A percentile compares a stretch with the other conserved stretches of the same genome.
Evolutionary conservation across 345 rosid genomes (phyloP).

Genomic region (Rhizophora apiculata): DNA sequence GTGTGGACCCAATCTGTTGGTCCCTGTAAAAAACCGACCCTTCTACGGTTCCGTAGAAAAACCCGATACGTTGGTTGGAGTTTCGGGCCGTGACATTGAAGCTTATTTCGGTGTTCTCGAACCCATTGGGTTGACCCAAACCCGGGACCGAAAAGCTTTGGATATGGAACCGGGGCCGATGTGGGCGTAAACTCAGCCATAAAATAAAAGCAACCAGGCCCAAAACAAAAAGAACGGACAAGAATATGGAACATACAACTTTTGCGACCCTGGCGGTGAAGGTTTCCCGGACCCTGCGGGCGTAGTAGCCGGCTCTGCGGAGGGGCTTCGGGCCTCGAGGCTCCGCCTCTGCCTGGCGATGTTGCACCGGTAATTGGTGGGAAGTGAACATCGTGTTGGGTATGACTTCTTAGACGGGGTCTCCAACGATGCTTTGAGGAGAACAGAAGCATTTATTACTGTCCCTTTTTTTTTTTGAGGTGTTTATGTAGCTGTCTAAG

Average conservation of each 20-base stretch:
- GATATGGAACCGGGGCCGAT: conserved; percentile 65
- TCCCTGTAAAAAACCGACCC: conserved; percentile 62
- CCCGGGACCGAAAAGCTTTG: conserved; percentile 48
- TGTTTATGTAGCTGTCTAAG: neutral
- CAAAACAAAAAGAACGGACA: conserved; percentile 44
- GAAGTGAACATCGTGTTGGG: conserved; percentile 7
- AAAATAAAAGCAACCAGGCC: conserved; percentile 55
- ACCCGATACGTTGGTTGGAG: conserved; percentile 60
- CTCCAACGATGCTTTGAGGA: neutral
- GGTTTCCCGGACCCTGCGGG: conserved; percentile 59
- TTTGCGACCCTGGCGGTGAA: conserved; percentile 57
- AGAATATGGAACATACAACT: conserved; percentile 49
- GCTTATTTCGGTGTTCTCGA: conserved; percentile 46
- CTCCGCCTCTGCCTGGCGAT: neutral
- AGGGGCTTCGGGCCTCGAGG: conserved; percentile 26
- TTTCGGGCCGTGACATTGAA: conserved; percentile 72
- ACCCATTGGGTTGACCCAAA: conserved; percentile 42
- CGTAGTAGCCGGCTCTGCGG: conserved; percentile 43
- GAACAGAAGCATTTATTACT: neutral
- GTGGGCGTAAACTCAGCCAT: conserved; percentile 87
- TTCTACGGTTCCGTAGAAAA: conserved; percentile 49
- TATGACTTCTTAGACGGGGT: neutral
- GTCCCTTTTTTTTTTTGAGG: neutral
- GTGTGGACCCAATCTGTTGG: conserved; percentile 50
- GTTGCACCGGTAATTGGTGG: neutral